Evolutionary conservation across 2,329 filamentous ascomycete genomes (phyloP), one percentile per base, ranked within the genome.

Genomic region (Amphichorda felina): DNA sequence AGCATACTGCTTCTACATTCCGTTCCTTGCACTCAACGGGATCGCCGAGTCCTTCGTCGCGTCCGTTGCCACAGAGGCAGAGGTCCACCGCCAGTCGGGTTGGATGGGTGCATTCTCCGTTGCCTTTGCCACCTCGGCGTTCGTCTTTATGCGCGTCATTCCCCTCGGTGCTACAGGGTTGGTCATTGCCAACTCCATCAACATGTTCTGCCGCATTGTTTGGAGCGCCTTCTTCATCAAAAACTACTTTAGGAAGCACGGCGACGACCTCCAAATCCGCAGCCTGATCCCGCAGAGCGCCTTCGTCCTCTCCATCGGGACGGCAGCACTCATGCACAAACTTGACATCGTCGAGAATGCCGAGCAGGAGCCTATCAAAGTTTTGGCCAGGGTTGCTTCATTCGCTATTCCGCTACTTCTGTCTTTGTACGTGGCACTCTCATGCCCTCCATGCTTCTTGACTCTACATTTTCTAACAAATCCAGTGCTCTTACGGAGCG

Each of bases 31-130:
- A 3, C 63, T 94, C 47, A 98, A 98, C 50, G 91, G 91, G 35
- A 75, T 96, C 16, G 76, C 82, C 2, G 91, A 98, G 59, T 85
- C 87, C 0, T 96, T 98, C 48, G 88, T 96, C 13, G 80, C 88
- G 1, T 86, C 85, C 2, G 84, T 93, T 1, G 88, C 89, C 1
- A 79, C 73, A 0, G 72, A 85, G 42, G 58, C 68, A 4, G 72
- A 96, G 45, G 72, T 98, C 3, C 76, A 85, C 42, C 57, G 54
- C 4, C 91, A 98, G 55, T 85, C 82, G 1, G 54, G 75, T 4
- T 91, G 79, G 77, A 96, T 98, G 89, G 71, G 73, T 4, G 68
- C 61, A 2, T 95, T 94, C 53, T 94, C 86, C 3, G 61, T 70
- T 7, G 72, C 73, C 2, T 96, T 95, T 55, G 83, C 75, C 1